These are phyloP conservation scores for Aspergillus sp. DNA, from an alignment of 2,329 filamentous ascomycete genomes.

Conservation along the genomic window DNA sequence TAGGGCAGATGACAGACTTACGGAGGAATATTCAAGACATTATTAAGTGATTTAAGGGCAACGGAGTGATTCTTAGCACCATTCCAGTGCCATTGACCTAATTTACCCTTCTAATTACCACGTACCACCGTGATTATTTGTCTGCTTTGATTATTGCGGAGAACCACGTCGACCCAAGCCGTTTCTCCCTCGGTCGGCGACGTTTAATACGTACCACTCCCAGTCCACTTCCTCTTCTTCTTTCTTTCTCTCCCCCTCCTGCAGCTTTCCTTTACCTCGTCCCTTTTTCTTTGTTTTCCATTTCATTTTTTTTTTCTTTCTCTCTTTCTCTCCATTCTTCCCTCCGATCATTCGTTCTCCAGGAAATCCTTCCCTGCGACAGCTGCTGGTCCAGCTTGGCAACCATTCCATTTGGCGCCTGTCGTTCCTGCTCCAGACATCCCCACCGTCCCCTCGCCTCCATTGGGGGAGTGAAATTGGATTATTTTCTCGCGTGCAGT, in stretches of 20 bases:
- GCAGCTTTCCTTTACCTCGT: conserved; percentile 13
- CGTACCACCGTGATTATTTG: not conserved
- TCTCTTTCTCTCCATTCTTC: not conserved
- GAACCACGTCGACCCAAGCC: not conserved
- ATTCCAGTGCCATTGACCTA: too few relatives aligned
- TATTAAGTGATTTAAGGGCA: too few relatives aligned
- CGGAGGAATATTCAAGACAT: too few relatives aligned
- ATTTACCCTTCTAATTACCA: too few relatives aligned
- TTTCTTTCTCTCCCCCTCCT: conserved; percentile 6
- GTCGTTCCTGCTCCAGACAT: not conserved
- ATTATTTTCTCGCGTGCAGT: not conserved
- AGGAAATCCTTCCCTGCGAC: not conserved
- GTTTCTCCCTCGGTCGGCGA: conserved; percentile 17
- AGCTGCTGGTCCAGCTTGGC: conserved; percentile 21
- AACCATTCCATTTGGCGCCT: not conserved
- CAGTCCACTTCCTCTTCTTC: not conserved
- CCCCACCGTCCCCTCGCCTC: conserved; percentile 2
- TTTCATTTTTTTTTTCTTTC: not conserved
- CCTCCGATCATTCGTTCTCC: too few relatives aligned
- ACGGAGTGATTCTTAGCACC: too few relatives aligned
- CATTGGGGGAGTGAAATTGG: not conserved
- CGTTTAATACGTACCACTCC: conserved; percentile 16
- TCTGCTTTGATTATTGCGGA: not conserved
- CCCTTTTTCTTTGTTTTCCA: conserved; percentile 2
- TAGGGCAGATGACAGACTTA: too few relatives aligned